phyloP scores from a whole-genome alignment of 2,329 filamentous ascomycete genomes.

The Colletotrichum liaoningense region DNA sequence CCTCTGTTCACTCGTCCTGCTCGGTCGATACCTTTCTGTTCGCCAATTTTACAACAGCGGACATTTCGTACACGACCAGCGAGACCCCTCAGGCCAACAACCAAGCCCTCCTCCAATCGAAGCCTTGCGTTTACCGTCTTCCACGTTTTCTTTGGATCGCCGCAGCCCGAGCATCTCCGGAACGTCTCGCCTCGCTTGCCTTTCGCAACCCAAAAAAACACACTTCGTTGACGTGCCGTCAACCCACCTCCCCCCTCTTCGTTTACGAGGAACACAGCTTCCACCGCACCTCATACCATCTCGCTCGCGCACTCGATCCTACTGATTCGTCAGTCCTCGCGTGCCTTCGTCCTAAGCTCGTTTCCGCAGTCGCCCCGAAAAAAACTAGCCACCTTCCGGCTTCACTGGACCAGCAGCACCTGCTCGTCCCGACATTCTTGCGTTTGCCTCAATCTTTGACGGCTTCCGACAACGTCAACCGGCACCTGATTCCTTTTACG shows the following conservation, averaged over 20 bases:
- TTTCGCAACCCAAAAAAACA: background rate
- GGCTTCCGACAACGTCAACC: constrained; percentile 15
- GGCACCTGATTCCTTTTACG: background rate
- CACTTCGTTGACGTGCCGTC: constrained; percentile 18
- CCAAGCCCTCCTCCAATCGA: constrained; percentile 31
- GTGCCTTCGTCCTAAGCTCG: constrained; percentile 18
- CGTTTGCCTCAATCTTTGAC: background rate
- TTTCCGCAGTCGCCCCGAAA: constrained; percentile 17
- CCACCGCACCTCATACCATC: constrained; percentile 12
- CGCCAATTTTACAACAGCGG: constrained; percentile 2
- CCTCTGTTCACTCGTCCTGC: constrained; percentile 16
- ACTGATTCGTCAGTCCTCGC: background rate
- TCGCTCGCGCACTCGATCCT: background rate
- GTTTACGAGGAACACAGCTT: constrained; percentile 16
- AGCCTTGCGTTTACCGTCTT: constrained; percentile 34
- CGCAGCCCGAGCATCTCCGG: constrained; percentile 28
- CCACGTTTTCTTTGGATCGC: constrained; percentile 35
- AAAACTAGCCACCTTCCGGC: background rate
- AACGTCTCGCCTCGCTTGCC: constrained; percentile 23
- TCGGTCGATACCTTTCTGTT: background rate
- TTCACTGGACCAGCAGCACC: constrained; percentile 5
- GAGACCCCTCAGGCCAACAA: constrained; percentile 23
- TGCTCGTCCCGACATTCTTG: constrained; percentile 4
- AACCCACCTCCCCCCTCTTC: constrained; percentile 3
- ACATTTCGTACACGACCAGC: constrained; percentile 22